phyloP scores from a whole-genome alignment of 768 basidiomycete species.

The Tephrocybe sp. region DNA sequence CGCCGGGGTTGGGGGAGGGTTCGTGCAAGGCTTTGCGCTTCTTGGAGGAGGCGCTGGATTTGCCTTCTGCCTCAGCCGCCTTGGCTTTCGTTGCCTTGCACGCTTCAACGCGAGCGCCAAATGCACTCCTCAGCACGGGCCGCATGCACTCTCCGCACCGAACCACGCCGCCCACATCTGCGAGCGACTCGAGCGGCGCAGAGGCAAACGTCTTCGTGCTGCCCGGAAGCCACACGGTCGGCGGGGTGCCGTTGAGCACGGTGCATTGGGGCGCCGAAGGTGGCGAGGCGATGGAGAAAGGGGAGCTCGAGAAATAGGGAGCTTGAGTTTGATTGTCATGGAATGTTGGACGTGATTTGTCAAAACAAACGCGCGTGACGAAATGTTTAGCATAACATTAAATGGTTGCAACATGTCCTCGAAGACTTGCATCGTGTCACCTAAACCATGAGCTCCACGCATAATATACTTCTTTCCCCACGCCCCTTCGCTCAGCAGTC shows the following conservation, averaged over 20 bases:
- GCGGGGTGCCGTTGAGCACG: conserved; percentile 59
- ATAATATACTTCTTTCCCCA: conserved; percentile 57
- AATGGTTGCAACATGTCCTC: too few relatives aligned
- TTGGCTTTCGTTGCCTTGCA: conserved; percentile 49
- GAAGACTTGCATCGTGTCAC: not conserved
- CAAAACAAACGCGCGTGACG: not conserved
- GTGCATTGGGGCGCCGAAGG: conserved; percentile 49
- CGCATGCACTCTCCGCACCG: conserved; percentile 83
- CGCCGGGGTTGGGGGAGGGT: conserved; percentile 34
- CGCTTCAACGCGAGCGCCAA: conserved; percentile 30
- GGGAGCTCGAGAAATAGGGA: conserved; percentile 27
- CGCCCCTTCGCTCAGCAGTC: conserved; percentile 62
- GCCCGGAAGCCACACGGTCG: conserved; percentile 83
- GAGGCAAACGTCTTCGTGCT: conserved; percentile 82
- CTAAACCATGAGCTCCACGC: conserved; percentile 30
- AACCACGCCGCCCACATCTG: conserved; percentile 55
- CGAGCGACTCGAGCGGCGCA: conserved; percentile 63
- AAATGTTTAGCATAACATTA: too few relatives aligned
- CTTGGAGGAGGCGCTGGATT: conserved; percentile 24
- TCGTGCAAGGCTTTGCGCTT: conserved; percentile 83
- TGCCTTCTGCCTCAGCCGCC: conserved; percentile 44
- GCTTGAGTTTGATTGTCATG: conserved; percentile 50
- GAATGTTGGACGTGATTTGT: too few relatives aligned
- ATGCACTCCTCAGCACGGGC: conserved; percentile 72
- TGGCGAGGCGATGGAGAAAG: conserved; percentile 34